phyloP scores from a whole-genome alignment of 2,329 filamentous ascomycete genomes.

The Macrophomina pseudophaseolina region DNA sequence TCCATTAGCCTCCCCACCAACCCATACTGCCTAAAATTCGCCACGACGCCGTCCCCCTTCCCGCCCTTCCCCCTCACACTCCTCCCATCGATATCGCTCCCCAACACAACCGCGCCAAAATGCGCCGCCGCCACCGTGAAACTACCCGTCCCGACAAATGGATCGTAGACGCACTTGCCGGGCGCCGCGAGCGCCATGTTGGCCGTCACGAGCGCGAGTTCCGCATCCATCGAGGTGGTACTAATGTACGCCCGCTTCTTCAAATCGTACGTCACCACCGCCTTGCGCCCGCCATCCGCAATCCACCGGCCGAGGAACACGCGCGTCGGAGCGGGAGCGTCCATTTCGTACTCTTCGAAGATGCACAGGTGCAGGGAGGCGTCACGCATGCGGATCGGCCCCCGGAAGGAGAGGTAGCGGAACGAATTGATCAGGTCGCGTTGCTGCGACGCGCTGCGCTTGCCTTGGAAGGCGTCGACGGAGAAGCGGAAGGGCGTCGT shows the following conservation, averaged over 20 bases:
- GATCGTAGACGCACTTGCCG: slow-evolving; percentile 89
- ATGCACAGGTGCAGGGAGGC: slow-evolving; percentile 77
- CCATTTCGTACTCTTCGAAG: slow-evolving; percentile 77
- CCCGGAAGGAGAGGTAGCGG: slow-evolving; percentile 75
- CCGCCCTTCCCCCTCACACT: slow-evolving; percentile 73
- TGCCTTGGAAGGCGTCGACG: slow-evolving; percentile 81
- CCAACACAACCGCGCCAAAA: slow-evolving; percentile 82
- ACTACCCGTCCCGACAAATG: slow-evolving; percentile 93
- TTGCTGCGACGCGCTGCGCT: slow-evolving; percentile 66
- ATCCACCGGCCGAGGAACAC: slow-evolving; percentile 77
- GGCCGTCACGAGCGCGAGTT: slow-evolving; percentile 87
- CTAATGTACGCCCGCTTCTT: slow-evolving; percentile 95
- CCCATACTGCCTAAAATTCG: slow-evolving; percentile 86
- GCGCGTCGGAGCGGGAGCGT: slow-evolving; percentile 61
- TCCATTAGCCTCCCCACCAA: slow-evolving; percentile 71
- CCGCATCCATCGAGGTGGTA: slow-evolving; percentile 96
- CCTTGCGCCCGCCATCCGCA: slow-evolving; percentile 68
- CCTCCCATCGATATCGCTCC: slow-evolving; percentile 92
- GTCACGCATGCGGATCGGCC: slow-evolving; percentile 75
- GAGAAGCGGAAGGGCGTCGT: slow-evolving; percentile 78
- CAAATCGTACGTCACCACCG: slow-evolving; percentile 77
- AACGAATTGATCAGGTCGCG: slow-evolving; percentile 82
- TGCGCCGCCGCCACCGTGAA: slow-evolving; percentile 90
- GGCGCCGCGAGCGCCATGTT: slow-evolving; percentile 85
- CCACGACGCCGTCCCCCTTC: slow-evolving; percentile 58